phyloP scores from a whole-genome alignment of 2,329 filamentous ascomycete genomes.

The Hypoxylon sp. region DNA sequence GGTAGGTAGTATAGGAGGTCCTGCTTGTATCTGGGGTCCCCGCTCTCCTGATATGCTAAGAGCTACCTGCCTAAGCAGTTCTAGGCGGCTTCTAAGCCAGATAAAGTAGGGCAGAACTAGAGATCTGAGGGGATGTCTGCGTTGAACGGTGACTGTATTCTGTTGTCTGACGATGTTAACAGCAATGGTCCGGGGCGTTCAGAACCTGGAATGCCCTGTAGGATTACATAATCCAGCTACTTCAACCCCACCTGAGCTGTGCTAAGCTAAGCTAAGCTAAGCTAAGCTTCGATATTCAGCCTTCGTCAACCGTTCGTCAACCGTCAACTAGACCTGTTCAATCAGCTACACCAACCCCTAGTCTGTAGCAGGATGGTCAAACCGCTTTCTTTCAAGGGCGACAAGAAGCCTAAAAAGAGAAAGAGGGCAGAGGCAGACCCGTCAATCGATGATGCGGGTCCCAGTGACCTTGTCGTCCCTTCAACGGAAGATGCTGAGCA shows the following conservation, averaged over 20 bases:
- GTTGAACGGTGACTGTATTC: too few relatives aligned
- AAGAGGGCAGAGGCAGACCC: constrained; percentile 70
- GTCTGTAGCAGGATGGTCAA: constrained; percentile 73
- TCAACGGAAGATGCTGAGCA: constrained; percentile 55
- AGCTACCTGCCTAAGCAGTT: too few relatives aligned
- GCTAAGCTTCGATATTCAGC: background rate
- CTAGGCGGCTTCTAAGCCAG: too few relatives aligned
- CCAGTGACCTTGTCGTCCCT: constrained; percentile 48
- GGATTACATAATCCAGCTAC: too few relatives aligned
- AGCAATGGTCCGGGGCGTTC: too few relatives aligned
- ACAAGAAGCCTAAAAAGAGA: constrained; percentile 92
- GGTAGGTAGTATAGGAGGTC: too few relatives aligned
- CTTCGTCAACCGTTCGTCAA: background rate
- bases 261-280: background rate
- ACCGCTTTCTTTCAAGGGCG: constrained; percentile 93
- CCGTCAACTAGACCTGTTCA: background rate
- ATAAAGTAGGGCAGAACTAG: too few relatives aligned
- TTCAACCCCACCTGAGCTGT: constrained; percentile 15
- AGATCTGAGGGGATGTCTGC: too few relatives aligned
- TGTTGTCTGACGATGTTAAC: too few relatives aligned
- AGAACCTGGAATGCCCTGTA: too few relatives aligned
- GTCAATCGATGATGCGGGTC: constrained; percentile 49
- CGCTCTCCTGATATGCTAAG: too few relatives aligned
- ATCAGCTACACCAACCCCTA: background rate
- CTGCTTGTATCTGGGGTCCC: too few relatives aligned